Evolutionary conservation across 2,329 filamentous ascomycete genomes (phyloP), one percentile per base, ranked within the genome.

Genomic region (Botrytis paeoniae): DNA sequence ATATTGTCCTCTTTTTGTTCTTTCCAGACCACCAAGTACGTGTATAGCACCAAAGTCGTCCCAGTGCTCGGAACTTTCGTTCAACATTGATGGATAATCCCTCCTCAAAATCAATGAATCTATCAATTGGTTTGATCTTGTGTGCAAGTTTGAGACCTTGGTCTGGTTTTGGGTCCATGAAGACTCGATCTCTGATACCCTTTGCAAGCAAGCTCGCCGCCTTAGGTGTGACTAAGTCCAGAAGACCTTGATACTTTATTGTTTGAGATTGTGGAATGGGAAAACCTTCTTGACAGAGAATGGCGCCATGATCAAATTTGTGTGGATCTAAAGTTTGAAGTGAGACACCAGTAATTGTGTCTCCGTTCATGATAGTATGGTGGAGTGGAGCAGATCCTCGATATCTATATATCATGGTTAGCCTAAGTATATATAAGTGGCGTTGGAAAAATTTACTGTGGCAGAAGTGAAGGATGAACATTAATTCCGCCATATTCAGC

Each of bases 401-500:
- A 74, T 97, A 89, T 80, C 92, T 93, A 73, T 63, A 35, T 45
- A 57, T 29, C 4, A 35, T 45, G 32, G 29, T 75, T 73, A 73
- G 18, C 20, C 37, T 48, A 2, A 5, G 37, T 45, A n/a, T 25
- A 59, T 45, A 10, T 37, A 54, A 10, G 29, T 70, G 39, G 60
- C 16, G 12, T 39, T 37, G 71, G 57, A 61, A 41, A 9, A 10
- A 80, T 85, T 77, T 85, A 93, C 90, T 96, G 92, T 6, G 95
- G 95, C 22, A 99, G 87, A 41, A 98, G 83, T 0, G 95, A 98
- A 1, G 96, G 96, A 80, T 99, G 96, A 3, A 99, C 87, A 82
- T 99, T 99, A 4, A 99, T 83, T 0, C 96, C 96, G 61, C 95
- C 95, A 82, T 97, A 97, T 78, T 88, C 89, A 37, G 92, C 89